phyloP scores from a whole-genome alignment of 2,329 filamentous ascomycete genomes.

The Neonectria sp. region DNA sequence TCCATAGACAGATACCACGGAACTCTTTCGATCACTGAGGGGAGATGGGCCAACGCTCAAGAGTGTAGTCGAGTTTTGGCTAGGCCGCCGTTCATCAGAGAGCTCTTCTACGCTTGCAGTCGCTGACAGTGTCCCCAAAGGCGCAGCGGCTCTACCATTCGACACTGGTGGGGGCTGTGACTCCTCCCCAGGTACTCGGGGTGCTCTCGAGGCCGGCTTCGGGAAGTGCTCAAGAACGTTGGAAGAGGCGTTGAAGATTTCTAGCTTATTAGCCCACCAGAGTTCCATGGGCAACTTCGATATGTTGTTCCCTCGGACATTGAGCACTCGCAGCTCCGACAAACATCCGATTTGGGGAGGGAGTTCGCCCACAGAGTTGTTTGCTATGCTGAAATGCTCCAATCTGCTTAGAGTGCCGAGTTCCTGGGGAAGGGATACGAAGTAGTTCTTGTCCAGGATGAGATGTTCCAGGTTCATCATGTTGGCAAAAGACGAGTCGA shows the following conservation, averaged over 20 bases:
- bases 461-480: slow-evolving; percentile 90
- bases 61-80: slow-evolving; percentile 84
- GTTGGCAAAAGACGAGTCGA: slow-evolving; percentile 91
- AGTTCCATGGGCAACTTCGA: slow-evolving; percentile 90
- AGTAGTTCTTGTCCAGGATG: slow-evolving; percentile 94
- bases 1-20: slow-evolving; percentile 84
- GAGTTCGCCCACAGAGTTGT: slow-evolving; percentile 88
- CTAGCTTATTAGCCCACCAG: slow-evolving; percentile 94
- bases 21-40: slow-evolving; percentile 82
- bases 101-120: slow-evolving; percentile 86
- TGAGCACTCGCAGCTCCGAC: slow-evolving; percentile 85
- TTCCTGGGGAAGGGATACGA: slow-evolving; percentile 88
- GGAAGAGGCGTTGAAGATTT: slow-evolving; percentile 94
- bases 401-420: slow-evolving; percentile 87
- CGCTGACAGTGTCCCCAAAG: slow-evolving; percentile 63
- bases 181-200: slow-evolving; percentile 71
- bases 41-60: slow-evolving; percentile 84
- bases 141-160: slow-evolving; percentile 60
- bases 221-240: slow-evolving; percentile 94
- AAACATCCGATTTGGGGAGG: slow-evolving; percentile 92
- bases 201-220: slow-evolving; percentile 82
- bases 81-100: slow-evolving; percentile 79
- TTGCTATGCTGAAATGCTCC: slow-evolving; percentile 93
- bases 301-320: slow-evolving; percentile 94
- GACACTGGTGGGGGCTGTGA: slow-evolving; percentile 51